Conservation (phyloP, 2,329 filamentous ascomycete species). For the Colletotrichum coccodes region DNA sequence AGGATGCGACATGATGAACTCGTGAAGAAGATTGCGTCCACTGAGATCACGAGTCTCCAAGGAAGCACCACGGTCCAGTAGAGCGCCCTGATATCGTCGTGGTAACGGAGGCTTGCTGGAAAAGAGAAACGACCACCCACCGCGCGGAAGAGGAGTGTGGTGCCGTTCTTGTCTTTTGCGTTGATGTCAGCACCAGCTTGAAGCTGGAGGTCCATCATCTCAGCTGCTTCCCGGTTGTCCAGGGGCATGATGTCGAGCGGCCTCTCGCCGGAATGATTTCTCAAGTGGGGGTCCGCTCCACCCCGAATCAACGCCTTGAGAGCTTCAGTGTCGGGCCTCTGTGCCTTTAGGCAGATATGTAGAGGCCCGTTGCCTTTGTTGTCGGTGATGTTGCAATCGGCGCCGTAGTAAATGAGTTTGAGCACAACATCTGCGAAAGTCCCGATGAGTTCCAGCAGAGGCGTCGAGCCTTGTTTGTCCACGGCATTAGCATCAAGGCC, state of each 20-base stretch:
- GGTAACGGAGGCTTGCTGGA: neutral
- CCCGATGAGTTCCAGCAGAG: conserved; percentile 33
- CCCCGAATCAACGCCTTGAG: conserved; percentile 26
- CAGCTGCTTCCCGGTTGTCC: fast-evolving
- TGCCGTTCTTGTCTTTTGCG: conserved; percentile 31
- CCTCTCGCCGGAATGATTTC: conserved; percentile 31
- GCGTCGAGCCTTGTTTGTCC: conserved; percentile 34
- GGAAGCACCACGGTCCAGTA: conserved; percentile 33
- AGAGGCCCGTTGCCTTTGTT: conserved; percentile 35
- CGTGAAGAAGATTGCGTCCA: conserved; percentile 35
- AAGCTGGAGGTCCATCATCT: conserved; percentile 22
- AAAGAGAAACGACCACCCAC: neutral
- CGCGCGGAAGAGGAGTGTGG: conserved; percentile 31
- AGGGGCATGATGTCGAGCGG: conserved; percentile 24
- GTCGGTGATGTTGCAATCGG: conserved; percentile 35
- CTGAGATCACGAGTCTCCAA: conserved; percentile 25
- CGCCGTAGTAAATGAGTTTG: conserved; percentile 33
- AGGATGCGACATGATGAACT: conserved; percentile 2
- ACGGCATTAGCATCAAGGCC: conserved; percentile 37
- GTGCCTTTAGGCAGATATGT: conserved; percentile 27
- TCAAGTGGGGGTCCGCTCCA: conserved; percentile 37
- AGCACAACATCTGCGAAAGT: neutral
- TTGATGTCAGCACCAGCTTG: conserved; percentile 38
- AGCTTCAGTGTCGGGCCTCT: neutral
- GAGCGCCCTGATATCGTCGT: conserved; percentile 7